Base-by-base conservation (phyloP, 2,329 filamentous ascomycete species). In the Hyphodiscus sp. region DNA sequence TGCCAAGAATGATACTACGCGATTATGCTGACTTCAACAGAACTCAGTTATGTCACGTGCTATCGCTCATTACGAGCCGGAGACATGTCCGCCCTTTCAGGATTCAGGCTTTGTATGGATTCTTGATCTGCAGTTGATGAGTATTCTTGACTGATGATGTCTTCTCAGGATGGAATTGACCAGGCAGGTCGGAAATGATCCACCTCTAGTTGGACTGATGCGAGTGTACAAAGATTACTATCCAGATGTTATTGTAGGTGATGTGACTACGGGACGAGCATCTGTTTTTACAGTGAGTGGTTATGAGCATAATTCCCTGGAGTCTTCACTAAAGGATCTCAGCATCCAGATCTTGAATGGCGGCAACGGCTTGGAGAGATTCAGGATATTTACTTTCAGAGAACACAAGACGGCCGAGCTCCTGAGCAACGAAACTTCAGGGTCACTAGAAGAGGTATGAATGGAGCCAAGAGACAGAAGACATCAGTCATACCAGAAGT, bases 221-320 rank as follows among this genome's bases (percentile, higher is more conserved):
- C 81, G 86, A 52, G 82, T 92, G n/a, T 95, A 86, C 73, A 94
- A 94, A 67, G 89, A 92, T 67, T 95, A 92, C 69, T 95, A 92
- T 64, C 89, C 90, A 0, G 89, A 95, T 67, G 89, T 95, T 51
- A 89, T 95, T 55, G 79, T 92, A 15, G 87, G 86, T 20, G 85
- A 86, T 58, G 75, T 80, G 3, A 79, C 82, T 29, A 74, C 76
- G 50, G 81, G 81, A 41, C 78, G 79, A 55, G 81, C 82, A 0
- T 79, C 80, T 3, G 75, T 81, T 1, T 86, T 86, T 68, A 83
- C 81, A 68, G 79, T 80, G 66, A 38, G 61, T 19, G n/a, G 10
- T 41, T 15, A 33, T 18, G 13, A 23, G 11, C 45, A n/a, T 16
- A 8, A 3, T 43, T n/a, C n/a, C 47, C 18, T 11, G 10, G 7